Percentiles rank a stretch among this genome's conserved stretches.
These are phyloP conservation scores for Grammothele lineata DNA, from an alignment of 768 basidiomycete genomes.

Conservation along the genomic window DNA sequence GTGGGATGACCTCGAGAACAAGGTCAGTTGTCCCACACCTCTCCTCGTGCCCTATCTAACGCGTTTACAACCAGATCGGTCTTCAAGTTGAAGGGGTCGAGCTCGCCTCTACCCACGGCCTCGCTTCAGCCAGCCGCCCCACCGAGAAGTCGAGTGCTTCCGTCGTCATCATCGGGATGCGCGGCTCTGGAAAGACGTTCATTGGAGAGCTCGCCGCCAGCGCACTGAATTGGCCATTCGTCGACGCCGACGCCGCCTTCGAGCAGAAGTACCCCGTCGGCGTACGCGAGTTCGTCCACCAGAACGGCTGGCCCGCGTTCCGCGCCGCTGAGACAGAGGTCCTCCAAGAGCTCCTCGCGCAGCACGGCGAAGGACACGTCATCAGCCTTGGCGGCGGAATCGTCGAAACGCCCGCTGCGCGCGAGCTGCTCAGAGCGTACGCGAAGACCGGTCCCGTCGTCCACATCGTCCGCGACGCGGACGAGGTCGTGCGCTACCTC, in stretches of 20 bases:
- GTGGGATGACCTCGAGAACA: slow-evolving; percentile 98
- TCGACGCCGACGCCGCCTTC: slow-evolving; percentile 87
- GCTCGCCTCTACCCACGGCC: slow-evolving; percentile 39
- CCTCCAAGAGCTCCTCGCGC: slow-evolving; percentile 60
- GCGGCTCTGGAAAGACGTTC: slow-evolving; percentile 92
- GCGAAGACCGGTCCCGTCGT: slow-evolving; percentile 69
- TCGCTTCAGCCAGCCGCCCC: slow-evolving; percentile 40
- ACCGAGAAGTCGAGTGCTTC: slow-evolving; percentile 40
- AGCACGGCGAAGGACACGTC: slow-evolving; percentile 56
- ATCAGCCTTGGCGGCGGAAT: slow-evolving; percentile 94
- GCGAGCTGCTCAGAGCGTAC: slow-evolving; percentile 69
- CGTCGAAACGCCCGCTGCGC: slow-evolving; percentile 77
- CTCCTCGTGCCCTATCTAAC: neutral
- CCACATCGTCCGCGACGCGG: slow-evolving; percentile 74
- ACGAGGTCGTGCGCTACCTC: slow-evolving; percentile 80
- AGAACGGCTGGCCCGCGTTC: slow-evolving; percentile 88
- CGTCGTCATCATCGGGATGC: slow-evolving; percentile 89
- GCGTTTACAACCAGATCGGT: slow-evolving; percentile 64
- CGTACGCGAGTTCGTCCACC: slow-evolving; percentile 74
- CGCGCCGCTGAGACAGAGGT: slow-evolving; percentile 71
- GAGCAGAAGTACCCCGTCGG: slow-evolving; percentile 54
- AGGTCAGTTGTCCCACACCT: slow-evolving; percentile 43
- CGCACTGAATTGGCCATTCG: slow-evolving; percentile 63
- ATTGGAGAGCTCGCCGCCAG: slow-evolving; percentile 76
- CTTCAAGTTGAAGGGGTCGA: slow-evolving; percentile 85